A percentile compares a stretch with the other conserved stretches of the same genome.
These are phyloP conservation scores for Jatropha multifida DNA, from an alignment of 441 rosid genomes.

Conservation along the genomic window DNA sequence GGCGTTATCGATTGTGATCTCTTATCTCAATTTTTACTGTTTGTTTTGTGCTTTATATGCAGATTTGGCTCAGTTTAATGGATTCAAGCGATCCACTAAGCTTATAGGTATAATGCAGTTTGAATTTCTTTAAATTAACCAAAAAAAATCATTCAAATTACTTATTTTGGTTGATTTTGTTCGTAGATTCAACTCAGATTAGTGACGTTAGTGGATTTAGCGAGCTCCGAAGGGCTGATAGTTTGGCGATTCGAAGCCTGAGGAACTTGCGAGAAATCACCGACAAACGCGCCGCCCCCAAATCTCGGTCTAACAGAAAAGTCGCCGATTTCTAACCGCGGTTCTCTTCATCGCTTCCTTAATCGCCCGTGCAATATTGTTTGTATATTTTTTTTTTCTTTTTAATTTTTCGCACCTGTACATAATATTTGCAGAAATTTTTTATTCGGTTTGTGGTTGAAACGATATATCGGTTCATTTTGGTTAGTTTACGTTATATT, in stretches of 20 bases:
- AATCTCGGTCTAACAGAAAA: constrained; percentile 61
- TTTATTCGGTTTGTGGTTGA: neutral
- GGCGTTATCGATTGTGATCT: neutral
- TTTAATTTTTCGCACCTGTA: neutral
- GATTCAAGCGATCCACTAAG: constrained; percentile 49
- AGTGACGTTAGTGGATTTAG: constrained; percentile 33
- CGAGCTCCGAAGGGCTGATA: constrained; percentile 44
- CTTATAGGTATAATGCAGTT: constrained; percentile 59
- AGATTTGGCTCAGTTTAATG: constrained; percentile 76
- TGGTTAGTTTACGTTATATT: too few relatives aligned
- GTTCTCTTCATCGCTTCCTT: constrained; percentile 16
- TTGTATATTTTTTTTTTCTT: neutral
- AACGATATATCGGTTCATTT: too few relatives aligned
- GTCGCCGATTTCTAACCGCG: constrained; percentile 46
- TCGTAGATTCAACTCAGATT: constrained; percentile 30
- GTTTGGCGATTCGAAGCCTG: constrained; percentile 58
- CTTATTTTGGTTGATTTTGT: neutral
- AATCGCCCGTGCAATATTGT: too few relatives aligned
- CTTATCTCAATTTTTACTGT: neutral
- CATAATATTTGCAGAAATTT: neutral
- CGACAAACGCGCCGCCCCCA: constrained; percentile 27
- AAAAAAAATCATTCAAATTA: too few relatives aligned
- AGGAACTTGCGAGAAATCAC: constrained; percentile 58
- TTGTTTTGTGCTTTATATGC: constrained; percentile 17
- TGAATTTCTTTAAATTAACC: neutral